Evolutionary conservation across 2,329 filamentous ascomycete genomes (phyloP), one percentile per base, ranked within the genome.

Genomic region (Cladobotryum protrusum): DNA sequence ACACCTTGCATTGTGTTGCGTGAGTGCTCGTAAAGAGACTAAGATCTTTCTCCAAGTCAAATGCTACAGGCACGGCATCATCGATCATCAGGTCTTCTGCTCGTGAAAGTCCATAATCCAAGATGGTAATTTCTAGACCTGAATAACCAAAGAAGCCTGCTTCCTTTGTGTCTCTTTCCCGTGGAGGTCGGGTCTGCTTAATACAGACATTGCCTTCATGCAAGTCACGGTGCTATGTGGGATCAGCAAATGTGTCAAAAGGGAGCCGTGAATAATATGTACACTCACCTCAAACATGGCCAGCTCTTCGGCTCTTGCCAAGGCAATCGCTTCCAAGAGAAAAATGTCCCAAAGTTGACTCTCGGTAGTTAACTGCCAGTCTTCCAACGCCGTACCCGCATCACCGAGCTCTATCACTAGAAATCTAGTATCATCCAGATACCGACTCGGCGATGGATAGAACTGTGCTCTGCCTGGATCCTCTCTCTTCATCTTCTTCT

Each of bases 121-220:
- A 68, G 37, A 85, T 79, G 0, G 82, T 85, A 43, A 85, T 77
- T 49, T 83, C 78, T 4, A 84, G 67, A 1, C 80, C 81, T 0
- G 81, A 84, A 56, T 72, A 77, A 24, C 81, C 81, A 62, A 82
- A 82, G 45, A 70, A 67, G 3, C 69, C 65, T 0, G 47, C 55
- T 3, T 64, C 60, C 13, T 58, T 58, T 40, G 63, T 55, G 4
- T 63, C 61, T 33, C 62, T 64, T 2, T 65, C 57, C 8, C 59
- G 59, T 0, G 71, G 59, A 3, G 69, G 57, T 3, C 67, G 60
- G 1, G 68, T 64, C 47, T 71, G 72, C 3, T 74, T 72, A 43
- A 85, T 72, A 54, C 82, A 85, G 14, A 85, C 64, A 55, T 85
- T 85, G 4, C 81, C 81, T 55, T 85, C 81, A 56, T 85, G 82